phyloP scores from a whole-genome alignment of 1,139 yeast species.

The Ashbya aceris region DNA sequence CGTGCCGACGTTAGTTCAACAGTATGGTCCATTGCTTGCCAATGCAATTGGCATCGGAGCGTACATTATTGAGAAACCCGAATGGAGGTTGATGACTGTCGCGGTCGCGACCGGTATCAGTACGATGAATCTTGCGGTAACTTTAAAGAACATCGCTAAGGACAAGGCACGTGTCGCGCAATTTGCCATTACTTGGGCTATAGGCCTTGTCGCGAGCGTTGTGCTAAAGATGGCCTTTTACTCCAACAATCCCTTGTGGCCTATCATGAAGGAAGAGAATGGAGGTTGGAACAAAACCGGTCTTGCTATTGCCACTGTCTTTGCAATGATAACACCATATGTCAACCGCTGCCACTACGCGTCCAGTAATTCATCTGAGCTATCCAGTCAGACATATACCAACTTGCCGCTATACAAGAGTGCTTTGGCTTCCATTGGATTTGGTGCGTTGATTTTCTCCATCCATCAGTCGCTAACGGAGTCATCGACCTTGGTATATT shows the following conservation, averaged over 20 bases:
- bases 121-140: constrained; percentile 53
- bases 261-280: constrained; percentile 74
- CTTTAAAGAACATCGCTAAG: constrained; percentile 41
- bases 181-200: constrained; percentile 51
- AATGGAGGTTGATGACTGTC: constrained; percentile 52
- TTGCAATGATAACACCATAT: constrained; percentile 47
- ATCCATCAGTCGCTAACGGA: constrained; percentile 72
- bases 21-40: constrained; percentile 46
- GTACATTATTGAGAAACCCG: constrained; percentile 58
- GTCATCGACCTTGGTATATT: constrained; percentile 71
- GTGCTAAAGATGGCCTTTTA: constrained; percentile 65
- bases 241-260: constrained; percentile 94
- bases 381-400: background rate
- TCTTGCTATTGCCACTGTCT: constrained; percentile 51
- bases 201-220: constrained; percentile 68
- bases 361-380: background rate
- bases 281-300: constrained; percentile 84
- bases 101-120: constrained; percentile 62
- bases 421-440: constrained; percentile 42
- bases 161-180: constrained; percentile 12
- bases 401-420: constrained; percentile 5
- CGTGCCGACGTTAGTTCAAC: constrained; percentile 42
- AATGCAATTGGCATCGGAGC: constrained; percentile 70
- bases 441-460: constrained; percentile 70
- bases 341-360: constrained; percentile 15